A percentile compares a stretch with the other conserved stretches of the same genome.
These are phyloP conservation scores for Zygotorulaspora mrakii DNA, from an alignment of 1,139 yeast species.

Conservation along the genomic window DNA sequence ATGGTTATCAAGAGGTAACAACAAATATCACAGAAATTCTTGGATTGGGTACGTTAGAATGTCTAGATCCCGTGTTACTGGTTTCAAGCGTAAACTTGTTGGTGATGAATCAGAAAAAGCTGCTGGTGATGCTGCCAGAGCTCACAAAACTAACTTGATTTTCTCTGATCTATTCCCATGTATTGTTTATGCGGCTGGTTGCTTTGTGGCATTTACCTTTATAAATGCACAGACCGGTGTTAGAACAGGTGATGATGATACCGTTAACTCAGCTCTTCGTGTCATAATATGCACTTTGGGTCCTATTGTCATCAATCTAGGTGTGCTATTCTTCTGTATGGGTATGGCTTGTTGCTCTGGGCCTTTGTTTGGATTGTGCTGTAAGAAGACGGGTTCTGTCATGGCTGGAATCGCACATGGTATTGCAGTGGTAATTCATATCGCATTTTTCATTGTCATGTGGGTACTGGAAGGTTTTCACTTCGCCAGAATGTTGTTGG, in stretches of 20 bases:
- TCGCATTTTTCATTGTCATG: conserved; percentile 86
- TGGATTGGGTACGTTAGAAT: conserved; percentile 98
- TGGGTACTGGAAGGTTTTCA: conserved; percentile 96
- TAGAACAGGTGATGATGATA: conserved; percentile 41
- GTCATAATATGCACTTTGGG: conserved; percentile 84
- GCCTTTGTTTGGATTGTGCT: conserved; percentile 89
- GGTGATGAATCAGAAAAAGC: conserved; percentile 90
- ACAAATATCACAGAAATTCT: conserved; percentile 98
- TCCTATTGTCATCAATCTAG: conserved; percentile 88
- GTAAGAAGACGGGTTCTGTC: conserved; percentile 96
- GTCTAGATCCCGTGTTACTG: conserved; percentile 94
- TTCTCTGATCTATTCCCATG: conserved; percentile 88
- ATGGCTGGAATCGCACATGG: conserved; percentile 98
- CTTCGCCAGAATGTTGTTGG: conserved; percentile 82
- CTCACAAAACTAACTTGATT: conserved; percentile 82
- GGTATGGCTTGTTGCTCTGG: conserved; percentile 96
- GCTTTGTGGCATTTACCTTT: conserved; percentile 86
- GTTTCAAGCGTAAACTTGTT: conserved; percentile 87
- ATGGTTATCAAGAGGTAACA: conserved; percentile 98
- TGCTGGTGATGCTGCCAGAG: conserved; percentile 93
- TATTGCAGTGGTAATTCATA: conserved; percentile 79
- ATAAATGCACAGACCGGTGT: conserved; percentile 98
- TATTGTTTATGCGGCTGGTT: conserved; percentile 79
- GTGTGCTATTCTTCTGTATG: conserved; percentile 68
- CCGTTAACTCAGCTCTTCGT: conserved; percentile 81